Conservation (phyloP, 1,284 basidiomycete species). For the Sporisorium reilianum region DNA sequence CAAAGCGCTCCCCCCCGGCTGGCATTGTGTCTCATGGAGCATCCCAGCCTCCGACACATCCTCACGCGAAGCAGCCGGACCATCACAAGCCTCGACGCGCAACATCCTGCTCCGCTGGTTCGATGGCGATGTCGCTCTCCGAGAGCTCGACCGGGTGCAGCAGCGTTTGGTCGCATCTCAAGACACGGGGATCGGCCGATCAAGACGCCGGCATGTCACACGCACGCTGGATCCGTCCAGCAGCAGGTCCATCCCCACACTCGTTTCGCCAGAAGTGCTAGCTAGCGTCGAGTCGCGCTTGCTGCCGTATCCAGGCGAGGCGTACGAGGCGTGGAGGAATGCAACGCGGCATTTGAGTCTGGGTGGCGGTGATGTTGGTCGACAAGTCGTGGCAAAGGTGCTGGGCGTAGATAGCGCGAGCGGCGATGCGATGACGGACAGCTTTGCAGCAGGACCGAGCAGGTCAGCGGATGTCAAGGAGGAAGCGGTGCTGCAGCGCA, state of each 20-base stretch:
- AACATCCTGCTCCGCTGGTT: slow-evolving; percentile 26
- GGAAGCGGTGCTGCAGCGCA: background rate
- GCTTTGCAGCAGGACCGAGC: slow-evolving; percentile 26
- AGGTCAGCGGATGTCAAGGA: background rate
- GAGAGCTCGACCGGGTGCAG: slow-evolving; percentile 23
- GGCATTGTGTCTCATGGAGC: slow-evolving; percentile 49
- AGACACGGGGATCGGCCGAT: background rate
- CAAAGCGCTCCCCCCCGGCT: slow-evolving; percentile 38
- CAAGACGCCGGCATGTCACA: slow-evolving; percentile 10
- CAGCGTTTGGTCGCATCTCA: slow-evolving; percentile 23
- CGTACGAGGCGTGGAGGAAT: slow-evolving; percentile 15
- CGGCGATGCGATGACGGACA: slow-evolving; percentile 28
- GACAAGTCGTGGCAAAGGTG: slow-evolving; percentile 29
- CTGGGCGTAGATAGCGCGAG: slow-evolving; percentile 20
- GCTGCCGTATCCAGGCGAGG: slow-evolving; percentile 20
- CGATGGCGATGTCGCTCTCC: slow-evolving; percentile 14
- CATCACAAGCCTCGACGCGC: slow-evolving; percentile 9
- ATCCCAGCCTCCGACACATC: slow-evolving; percentile 4
- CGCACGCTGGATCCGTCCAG: slow-evolving; percentile 6
- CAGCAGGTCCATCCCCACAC: background rate
- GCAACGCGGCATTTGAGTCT: slow-evolving; percentile 23
- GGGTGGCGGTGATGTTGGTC: slow-evolving; percentile 7
- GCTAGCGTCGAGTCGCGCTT: slow-evolving; percentile 24
- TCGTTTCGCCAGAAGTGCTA: slow-evolving; percentile 25
- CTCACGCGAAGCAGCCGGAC: background rate